A percentile compares a stretch with the other conserved stretches of the same genome.
Evolutionary conservation across 345 rosid genomes (phyloP).

Genomic region (Citrus hindsii): DNA sequence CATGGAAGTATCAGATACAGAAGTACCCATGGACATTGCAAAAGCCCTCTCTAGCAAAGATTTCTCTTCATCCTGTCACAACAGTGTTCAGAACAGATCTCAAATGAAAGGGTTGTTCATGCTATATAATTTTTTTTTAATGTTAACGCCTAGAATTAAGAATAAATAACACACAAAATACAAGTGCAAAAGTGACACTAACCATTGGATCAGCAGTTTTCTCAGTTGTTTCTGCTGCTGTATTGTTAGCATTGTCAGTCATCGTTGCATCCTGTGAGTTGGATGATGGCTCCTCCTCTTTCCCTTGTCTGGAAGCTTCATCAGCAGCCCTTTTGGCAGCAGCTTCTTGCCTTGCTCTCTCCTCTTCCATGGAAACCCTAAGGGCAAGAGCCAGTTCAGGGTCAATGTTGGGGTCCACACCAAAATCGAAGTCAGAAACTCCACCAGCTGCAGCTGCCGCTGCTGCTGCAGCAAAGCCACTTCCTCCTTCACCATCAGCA

Average conservation of each 20-base stretch:
- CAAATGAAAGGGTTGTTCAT: background rate
- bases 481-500: conserved; percentile 70
- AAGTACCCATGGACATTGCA: conserved; percentile 50
- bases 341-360: conserved; percentile 91
- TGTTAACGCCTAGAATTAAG: background rate
- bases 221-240: conserved; percentile 33
- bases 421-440: conserved; percentile 60
- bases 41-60: conserved; percentile 60
- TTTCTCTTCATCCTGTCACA: conserved; percentile 50
- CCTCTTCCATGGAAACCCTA: conserved; percentile 84
- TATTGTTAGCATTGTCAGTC: conserved; percentile 17
- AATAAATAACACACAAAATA: background rate
- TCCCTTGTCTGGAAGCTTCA: conserved; percentile 50
- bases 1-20: conserved; percentile 31
- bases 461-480: conserved; percentile 63
- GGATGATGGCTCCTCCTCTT: conserved; percentile 48
- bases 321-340: conserved; percentile 74
- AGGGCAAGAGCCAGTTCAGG: conserved; percentile 85
- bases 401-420: conserved; percentile 76
- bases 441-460: conserved; percentile 70
- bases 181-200: conserved; percentile 5
- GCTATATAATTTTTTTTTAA: background rate
- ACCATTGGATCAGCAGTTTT: conserved; percentile 55
- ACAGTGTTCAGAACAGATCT: background rate
- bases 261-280: conserved; percentile 43